phyloP scores from a whole-genome alignment of 306 rosid species.

The Arachis stenosperma region DNA sequence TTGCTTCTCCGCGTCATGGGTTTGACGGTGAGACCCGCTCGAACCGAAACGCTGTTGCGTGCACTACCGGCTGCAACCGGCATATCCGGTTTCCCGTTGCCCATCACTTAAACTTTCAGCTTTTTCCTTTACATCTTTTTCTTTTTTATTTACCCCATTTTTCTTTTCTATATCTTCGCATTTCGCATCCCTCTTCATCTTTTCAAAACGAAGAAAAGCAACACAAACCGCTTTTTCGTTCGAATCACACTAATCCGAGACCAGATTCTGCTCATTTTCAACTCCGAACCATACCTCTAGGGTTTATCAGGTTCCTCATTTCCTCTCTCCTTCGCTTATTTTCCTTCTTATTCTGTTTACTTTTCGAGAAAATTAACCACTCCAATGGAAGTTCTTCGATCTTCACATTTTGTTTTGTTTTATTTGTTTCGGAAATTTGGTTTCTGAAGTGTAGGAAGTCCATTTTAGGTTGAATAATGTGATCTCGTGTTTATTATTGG shows the following conservation, averaged over 20 bases:
- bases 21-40: constrained; percentile 3
- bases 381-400: neutral
- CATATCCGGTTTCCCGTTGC: constrained; percentile 42
- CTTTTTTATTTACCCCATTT: neutral
- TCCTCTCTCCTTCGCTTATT: neutral
- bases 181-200: neutral
- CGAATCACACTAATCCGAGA: constrained; percentile 32
- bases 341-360: neutral
- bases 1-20: constrained; percentile 39
- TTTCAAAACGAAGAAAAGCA: constrained; percentile 20
- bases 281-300: constrained; percentile 36
- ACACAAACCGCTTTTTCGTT: constrained; percentile 18
- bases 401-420: neutral
- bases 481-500: constrained; percentile 28
- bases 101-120: neutral
- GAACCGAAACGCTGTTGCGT: constrained; percentile 22
- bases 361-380: constrained; percentile 7
- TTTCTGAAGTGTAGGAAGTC: neutral
- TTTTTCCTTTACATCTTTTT: neutral
- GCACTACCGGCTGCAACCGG: constrained; percentile 52
- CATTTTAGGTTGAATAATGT: constrained; percentile 10
- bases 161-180: neutral
- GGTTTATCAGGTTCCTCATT: constrained; percentile 49
- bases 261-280: constrained; percentile 40
- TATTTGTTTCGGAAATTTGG: too few relatives aligned